Conservation (phyloP, 179 eudicot species). For the Spergularia azorica region DNA sequence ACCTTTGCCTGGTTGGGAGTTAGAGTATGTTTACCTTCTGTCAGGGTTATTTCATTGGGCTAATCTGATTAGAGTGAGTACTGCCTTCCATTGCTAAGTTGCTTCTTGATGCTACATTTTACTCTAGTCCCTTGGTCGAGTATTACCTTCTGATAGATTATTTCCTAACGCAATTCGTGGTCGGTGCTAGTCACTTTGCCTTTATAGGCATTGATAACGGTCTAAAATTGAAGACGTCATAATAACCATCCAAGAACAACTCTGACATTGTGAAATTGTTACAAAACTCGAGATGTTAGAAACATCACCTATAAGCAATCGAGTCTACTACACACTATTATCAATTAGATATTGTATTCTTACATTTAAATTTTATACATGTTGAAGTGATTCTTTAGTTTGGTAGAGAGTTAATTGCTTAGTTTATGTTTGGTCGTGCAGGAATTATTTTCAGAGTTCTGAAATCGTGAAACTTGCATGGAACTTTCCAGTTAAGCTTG, state of each 20-base stretch:
- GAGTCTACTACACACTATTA: too few relatives aligned
- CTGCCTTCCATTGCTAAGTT: background rate
- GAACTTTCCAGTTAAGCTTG: background rate
- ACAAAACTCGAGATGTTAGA: too few relatives aligned
- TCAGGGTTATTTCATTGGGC: background rate
- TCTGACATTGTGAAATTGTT: too few relatives aligned
- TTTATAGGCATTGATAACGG: too few relatives aligned
- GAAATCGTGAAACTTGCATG: background rate
- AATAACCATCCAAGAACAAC: too few relatives aligned
- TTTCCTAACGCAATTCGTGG: too few relatives aligned
- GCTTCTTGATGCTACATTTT: background rate
- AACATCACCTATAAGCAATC: too few relatives aligned
- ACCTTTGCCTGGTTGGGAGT: background rate
- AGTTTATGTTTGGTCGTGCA: slow-evolving; percentile 8
- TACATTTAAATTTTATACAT: too few relatives aligned
- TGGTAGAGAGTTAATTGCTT: background rate
- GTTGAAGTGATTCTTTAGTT: background rate
- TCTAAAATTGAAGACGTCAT: too few relatives aligned
- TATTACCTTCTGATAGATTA: background rate
- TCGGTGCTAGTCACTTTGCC: too few relatives aligned
- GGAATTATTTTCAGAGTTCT: background rate
- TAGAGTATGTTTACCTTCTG: too few relatives aligned
- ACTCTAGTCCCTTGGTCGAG: background rate
- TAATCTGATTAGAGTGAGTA: background rate
- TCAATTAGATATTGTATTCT: too few relatives aligned